A percentile compares a stretch with the other conserved stretches of the same genome.
phyloP scores from a whole-genome alignment of 768 basidiomycete species.

The Leucogyrophana mollusca region DNA sequence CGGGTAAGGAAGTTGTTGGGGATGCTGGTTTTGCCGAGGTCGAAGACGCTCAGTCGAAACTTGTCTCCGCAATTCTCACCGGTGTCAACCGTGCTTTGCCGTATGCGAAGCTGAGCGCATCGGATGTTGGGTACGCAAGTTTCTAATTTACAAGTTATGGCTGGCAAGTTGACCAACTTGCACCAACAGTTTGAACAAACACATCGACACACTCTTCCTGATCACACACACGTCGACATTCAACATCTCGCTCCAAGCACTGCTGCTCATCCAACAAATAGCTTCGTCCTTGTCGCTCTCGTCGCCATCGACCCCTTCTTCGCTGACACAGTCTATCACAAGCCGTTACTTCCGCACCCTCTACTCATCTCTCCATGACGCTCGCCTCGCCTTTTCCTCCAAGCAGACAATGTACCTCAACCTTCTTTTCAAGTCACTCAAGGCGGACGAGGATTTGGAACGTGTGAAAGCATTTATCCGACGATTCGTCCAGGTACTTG shows the following conservation, averaged over 20 bases:
- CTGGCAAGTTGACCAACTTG: slow-evolving; percentile 4
- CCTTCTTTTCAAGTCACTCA: slow-evolving; percentile 86
- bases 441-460: slow-evolving; percentile 55
- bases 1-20: slow-evolving; percentile 45
- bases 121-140: slow-evolving; percentile 55
- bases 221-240: slow-evolving; percentile 96
- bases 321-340: slow-evolving; percentile 45
- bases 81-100: slow-evolving; percentile 95
- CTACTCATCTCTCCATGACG: slow-evolving; percentile 87
- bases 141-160: neutral
- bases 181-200: slow-evolving; percentile 76
- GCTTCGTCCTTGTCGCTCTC: slow-evolving; percentile 49
- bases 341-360: slow-evolving; percentile 80
- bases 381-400: slow-evolving; percentile 73
- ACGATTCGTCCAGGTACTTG: slow-evolving; percentile 80
- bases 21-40: slow-evolving; percentile 72
- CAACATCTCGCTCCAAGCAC: slow-evolving; percentile 92
- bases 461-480: slow-evolving; percentile 81
- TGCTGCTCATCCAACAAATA: slow-evolving; percentile 87
- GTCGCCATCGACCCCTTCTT: slow-evolving; percentile 38
- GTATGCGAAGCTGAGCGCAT: slow-evolving; percentile 79
- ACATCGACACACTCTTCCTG: slow-evolving; percentile 90
- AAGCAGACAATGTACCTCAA: slow-evolving; percentile 99
- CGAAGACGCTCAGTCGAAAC: slow-evolving; percentile 75
- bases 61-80: slow-evolving; percentile 88